Percentiles rank a stretch among this genome's conserved stretches.
These are phyloP conservation scores for Kwoniella botswanensis DNA, from an alignment of 768 basidiomycete species.

Conservation along the genomic window DNA sequence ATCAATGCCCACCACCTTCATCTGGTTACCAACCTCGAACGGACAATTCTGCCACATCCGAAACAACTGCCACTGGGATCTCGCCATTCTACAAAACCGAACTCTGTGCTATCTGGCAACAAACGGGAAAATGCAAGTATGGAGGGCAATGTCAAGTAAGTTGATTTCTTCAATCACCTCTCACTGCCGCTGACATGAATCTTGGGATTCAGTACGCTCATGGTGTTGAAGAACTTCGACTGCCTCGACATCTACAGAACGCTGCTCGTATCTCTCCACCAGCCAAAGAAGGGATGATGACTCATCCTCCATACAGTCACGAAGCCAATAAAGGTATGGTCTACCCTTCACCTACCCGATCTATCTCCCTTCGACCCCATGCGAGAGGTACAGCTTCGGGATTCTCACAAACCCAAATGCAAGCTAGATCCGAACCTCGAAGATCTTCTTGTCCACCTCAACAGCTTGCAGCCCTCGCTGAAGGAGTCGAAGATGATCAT, in stretches of 20 bases:
- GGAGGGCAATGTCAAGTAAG: constrained; percentile 45
- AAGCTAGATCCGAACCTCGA: constrained; percentile 3
- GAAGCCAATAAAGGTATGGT: background rate
- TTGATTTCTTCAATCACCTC: background rate
- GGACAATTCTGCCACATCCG: background rate
- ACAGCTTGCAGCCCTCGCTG: background rate
- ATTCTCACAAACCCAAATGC: background rate
- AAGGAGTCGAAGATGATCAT: background rate
- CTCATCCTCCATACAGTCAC: background rate
- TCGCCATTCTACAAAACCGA: constrained; percentile 46
- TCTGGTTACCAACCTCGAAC: background rate
- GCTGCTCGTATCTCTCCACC: background rate
- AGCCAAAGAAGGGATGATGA: background rate
- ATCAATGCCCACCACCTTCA: background rate
- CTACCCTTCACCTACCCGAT: background rate
- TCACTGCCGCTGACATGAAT: background rate
- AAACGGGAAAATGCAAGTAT: constrained; percentile 41
- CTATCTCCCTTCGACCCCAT: background rate
- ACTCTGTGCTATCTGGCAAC: constrained; percentile 38
- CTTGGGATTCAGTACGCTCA: constrained; percentile 20
- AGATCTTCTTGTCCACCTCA: constrained; percentile 12
- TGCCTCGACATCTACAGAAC: constrained; percentile 6
- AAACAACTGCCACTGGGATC: background rate
- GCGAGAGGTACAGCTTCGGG: background rate
- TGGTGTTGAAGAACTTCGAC: constrained; percentile 21